Conservation (phyloP, 257 asterid genomes). For the Primulina huaijiensis region DNA sequence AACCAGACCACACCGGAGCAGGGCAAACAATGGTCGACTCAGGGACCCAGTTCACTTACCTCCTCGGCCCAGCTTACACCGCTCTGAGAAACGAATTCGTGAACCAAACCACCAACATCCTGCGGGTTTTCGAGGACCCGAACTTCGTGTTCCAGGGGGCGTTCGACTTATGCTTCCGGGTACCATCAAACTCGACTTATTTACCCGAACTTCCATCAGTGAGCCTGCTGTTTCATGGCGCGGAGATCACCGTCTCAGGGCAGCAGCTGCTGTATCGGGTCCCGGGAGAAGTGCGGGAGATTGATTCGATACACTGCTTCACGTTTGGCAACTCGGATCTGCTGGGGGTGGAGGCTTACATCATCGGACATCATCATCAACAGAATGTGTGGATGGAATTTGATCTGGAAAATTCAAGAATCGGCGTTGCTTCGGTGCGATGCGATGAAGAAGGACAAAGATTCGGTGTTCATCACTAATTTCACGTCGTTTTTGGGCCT, state of each 20-base stretch:
- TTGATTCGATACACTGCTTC: constrained; percentile 64
- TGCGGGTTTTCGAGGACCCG: constrained; percentile 71
- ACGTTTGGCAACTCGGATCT: constrained; percentile 83
- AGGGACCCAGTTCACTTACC: constrained; percentile 92
- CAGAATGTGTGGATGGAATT: constrained; percentile 83
- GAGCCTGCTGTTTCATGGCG: constrained; percentile 64
- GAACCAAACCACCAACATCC: constrained; percentile 36
- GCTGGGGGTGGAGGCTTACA: constrained; percentile 57
- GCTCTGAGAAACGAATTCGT: constrained; percentile 53
- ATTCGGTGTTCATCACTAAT: constrained; percentile 37
- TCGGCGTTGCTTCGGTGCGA: constrained; percentile 63
- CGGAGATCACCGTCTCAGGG: constrained; percentile 51
- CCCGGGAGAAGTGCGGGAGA: constrained; percentile 50
- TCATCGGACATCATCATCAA: constrained; percentile 84
- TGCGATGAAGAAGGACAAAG: constrained; percentile 65
- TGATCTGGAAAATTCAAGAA: constrained; percentile 64
- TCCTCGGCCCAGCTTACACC: constrained; percentile 72
- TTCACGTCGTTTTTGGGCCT: neutral
- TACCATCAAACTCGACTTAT: constrained; percentile 33
- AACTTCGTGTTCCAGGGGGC: constrained; percentile 81
- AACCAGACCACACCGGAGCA: constrained; percentile 94
- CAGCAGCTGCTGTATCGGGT: constrained; percentile 57
- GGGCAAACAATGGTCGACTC: constrained; percentile 98
- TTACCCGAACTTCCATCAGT: constrained; percentile 63
- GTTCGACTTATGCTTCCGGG: constrained; percentile 65